Conservation (phyloP, 495 filamentous ascomycete species). For the Talaromyces borbonicus region DNA sequence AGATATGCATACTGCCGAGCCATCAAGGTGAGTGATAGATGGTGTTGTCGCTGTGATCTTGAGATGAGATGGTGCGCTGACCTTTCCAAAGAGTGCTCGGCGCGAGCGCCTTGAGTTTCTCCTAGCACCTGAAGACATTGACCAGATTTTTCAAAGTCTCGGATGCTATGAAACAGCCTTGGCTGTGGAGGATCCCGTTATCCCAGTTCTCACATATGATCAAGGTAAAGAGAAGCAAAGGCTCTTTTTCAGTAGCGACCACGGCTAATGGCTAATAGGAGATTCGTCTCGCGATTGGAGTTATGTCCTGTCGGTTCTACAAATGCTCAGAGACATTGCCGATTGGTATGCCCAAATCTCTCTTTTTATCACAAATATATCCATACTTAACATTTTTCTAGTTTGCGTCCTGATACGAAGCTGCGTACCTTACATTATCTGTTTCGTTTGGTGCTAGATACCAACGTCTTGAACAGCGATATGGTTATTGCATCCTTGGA, state of each 20-base stretch:
- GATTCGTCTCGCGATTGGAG: conserved; percentile 8
- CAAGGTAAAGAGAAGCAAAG: conserved; percentile 2
- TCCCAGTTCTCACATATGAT: conserved; percentile 14
- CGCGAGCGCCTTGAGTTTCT: conserved; percentile 17
- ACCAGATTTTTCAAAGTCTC: conserved; percentile 23
- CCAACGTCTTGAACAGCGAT: conserved; percentile 33
- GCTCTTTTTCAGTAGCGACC: conserved; percentile 12
- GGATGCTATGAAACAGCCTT: conserved; percentile 25
- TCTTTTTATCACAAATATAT: neutral
- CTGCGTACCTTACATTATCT: conserved; percentile 31
- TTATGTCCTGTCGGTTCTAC: conserved; percentile 22
- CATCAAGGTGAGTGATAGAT: conserved; percentile 25
- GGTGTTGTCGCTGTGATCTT: neutral
- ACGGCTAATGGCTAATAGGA: neutral
- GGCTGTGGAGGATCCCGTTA: conserved; percentile 15
- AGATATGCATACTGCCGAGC: conserved; percentile 53
- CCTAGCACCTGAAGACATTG: conserved; percentile 22
- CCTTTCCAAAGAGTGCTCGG: conserved; percentile 12
- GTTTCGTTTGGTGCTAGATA: conserved; percentile 53
- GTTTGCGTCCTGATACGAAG: conserved; percentile 25
- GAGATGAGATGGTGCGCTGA: neutral
- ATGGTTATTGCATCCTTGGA: conserved; percentile 35
- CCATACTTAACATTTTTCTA: conserved; percentile 12
- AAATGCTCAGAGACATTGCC: conserved; percentile 23
- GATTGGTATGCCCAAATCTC: conserved; percentile 16